Percentiles rank a stretch among this genome's conserved stretches.
Conservation (phyloP, 2,329 filamentous ascomycete species). For the Pezicula carpinea region DNA sequence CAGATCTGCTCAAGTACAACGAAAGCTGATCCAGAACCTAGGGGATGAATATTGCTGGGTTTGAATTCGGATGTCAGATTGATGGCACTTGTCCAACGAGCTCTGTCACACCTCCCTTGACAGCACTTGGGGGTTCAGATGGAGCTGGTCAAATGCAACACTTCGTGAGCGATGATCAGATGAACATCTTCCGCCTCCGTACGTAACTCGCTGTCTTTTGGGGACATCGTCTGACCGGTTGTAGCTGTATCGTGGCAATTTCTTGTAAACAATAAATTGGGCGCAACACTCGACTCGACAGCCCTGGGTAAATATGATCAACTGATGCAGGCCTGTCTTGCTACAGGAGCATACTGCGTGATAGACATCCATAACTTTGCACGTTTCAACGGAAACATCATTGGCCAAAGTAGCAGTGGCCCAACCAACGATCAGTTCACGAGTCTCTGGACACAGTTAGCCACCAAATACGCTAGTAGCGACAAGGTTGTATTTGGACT, state of each 20-base stretch:
- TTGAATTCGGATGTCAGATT: conserved; percentile 41
- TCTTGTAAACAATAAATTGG: conserved; percentile 44
- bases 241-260: conserved; percentile 52
- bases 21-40: background rate
- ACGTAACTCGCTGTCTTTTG: conserved; percentile 61
- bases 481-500: conserved; percentile 56
- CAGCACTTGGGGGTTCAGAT: conserved; percentile 13
- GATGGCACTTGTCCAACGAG: conserved; percentile 23
- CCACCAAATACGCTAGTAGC: conserved; percentile 47
- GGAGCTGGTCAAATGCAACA: conserved; percentile 35
- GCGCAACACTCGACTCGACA: conserved; percentile 41
- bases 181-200: conserved; percentile 53
- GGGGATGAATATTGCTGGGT: conserved; percentile 39
- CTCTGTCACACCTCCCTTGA: conserved; percentile 10
- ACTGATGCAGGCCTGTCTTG: conserved; percentile 51
- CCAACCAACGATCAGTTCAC: conserved; percentile 54
- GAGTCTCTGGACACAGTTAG: conserved; percentile 53
- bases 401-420: conserved; percentile 54
- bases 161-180: conserved; percentile 46
- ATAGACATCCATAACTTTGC: conserved; percentile 55
- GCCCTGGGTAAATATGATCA: conserved; percentile 50
- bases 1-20: too few species aligned
- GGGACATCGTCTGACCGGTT: conserved; percentile 33
- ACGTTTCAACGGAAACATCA: conserved; percentile 55
- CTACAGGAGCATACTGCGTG: conserved; percentile 52